Base-by-base conservation (phyloP, 1,284 basidiomycete species). In the Ceratorhiza oryzae-sativae region DNA sequence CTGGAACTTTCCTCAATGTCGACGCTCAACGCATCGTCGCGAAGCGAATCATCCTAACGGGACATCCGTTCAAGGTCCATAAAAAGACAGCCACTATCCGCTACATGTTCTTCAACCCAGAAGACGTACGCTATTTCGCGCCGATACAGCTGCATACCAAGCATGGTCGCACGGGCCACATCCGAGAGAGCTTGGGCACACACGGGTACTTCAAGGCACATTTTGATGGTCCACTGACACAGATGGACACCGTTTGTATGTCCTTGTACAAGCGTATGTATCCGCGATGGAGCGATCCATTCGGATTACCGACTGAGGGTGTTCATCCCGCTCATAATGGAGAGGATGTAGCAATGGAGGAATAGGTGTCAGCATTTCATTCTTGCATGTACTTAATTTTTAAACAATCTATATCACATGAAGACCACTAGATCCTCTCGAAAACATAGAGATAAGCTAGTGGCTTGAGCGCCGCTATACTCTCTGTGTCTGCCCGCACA, bases 201-300 rank as follows among this genome's bases (percentile, higher is more conserved):
- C 97, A 99, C 78, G 97, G 97, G 12, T 98, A 98, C 82, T 96
- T 94, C 86, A 99, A 99, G 83, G 95, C 95, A 10, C 89, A 95
- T 79, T 99, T 99, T 80, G 97, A 98, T 78, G 94, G 94, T 1
- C 93, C 93, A 8, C 89, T 99, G 77, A 92, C 88, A 77, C 96
- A 98, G 82, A 97, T 98, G 95, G 95, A 97, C 77, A 95, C 94
- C 5, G 86, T 96, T 59, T 95, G 94, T 79, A 91, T 97, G 92
- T 87, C 89, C 56, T 78, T 97, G 73, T 97, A 96, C 82, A 97
- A 97, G 81, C 86, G 95, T 56, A 89, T 95, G 71, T 97, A 88
- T 80, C 95, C 95, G 2, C 91, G 90, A 79, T 96, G 94, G 90
- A 83, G 87, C 45, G 83, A 83, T 75, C 72, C 84, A 61, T 90